phyloP scores from a whole-genome alignment of 176 grass and related monocot genomes.

The Paspalum notatum region DNA sequence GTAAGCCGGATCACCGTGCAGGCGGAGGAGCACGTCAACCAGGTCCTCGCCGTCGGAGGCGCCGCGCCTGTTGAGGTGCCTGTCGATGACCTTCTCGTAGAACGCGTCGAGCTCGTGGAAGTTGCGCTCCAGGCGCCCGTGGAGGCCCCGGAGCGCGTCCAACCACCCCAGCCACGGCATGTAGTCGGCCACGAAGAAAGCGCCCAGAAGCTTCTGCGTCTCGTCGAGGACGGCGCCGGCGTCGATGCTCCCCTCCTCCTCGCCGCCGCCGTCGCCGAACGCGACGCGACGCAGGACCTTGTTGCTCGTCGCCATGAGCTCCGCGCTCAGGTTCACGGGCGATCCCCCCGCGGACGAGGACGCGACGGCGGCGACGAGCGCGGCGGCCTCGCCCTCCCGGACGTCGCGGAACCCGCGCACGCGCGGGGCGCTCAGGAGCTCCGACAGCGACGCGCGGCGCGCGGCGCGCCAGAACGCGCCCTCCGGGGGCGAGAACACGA shows the following conservation, averaged over 20 bases:
- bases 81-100: slow-evolving; percentile 63
- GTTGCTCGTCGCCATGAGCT: slow-evolving; percentile 40
- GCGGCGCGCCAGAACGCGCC: slow-evolving; percentile 58
- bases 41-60: slow-evolving; percentile 49
- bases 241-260: background rate
- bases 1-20: slow-evolving; percentile 57
- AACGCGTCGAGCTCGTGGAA: slow-evolving; percentile 62
- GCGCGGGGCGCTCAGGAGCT: slow-evolving; percentile 56
- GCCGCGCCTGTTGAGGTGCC: slow-evolving; percentile 29
- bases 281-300: slow-evolving; percentile 50
- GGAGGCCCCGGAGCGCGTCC: slow-evolving; percentile 56
- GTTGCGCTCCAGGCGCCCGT: slow-evolving; percentile 52
- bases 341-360: background rate
- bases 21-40: slow-evolving; percentile 65
- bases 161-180: slow-evolving; percentile 70
- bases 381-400: slow-evolving; percentile 54
- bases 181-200: slow-evolving; percentile 67
- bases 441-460: slow-evolving; percentile 43
- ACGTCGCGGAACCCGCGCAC: slow-evolving; percentile 53
- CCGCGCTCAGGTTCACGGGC: slow-evolving; percentile 42
- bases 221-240: slow-evolving; percentile 20
- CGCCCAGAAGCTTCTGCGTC: slow-evolving; percentile 43
- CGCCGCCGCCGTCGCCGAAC: slow-evolving; percentile 39
- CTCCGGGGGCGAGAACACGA: slow-evolving; percentile 40
- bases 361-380: slow-evolving; percentile 29